Conservation (phyloP, 2,329 filamentous ascomycete species). For the Hymenotorrendiella dingleyae region DNA sequence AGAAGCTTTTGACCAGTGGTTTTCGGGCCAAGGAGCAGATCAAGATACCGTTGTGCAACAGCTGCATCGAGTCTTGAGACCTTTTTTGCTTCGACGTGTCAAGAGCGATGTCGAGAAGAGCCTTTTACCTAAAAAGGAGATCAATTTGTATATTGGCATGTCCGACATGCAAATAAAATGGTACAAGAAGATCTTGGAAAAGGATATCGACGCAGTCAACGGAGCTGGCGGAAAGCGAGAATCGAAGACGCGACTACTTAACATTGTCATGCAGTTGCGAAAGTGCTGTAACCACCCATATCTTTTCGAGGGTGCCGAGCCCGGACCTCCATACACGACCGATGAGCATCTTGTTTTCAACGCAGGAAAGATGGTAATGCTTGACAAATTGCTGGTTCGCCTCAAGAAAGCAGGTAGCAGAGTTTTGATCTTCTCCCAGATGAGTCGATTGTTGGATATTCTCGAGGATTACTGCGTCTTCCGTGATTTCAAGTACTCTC, state of each 20-base stretch:
- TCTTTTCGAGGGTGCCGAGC: constrained; percentile 94
- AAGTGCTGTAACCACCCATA: constrained; percentile 99
- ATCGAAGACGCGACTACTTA: constrained; percentile 92
- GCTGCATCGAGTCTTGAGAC: constrained; percentile 84
- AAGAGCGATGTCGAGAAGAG: constrained; percentile 99
- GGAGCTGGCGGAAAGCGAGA: constrained; percentile 93
- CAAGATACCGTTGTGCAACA: constrained; percentile 96
- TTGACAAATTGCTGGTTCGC: constrained; percentile 83
- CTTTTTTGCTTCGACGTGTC: constrained; percentile 90
- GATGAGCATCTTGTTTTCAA: constrained; percentile 94
- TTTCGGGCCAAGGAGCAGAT: constrained; percentile 81
- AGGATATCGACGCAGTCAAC: constrained; percentile 98
- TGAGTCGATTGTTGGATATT: constrained; percentile 95
- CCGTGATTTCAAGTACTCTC: constrained; percentile 89
- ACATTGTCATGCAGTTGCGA: constrained; percentile 98
- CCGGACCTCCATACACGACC: constrained; percentile 94
- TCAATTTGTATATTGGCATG: constrained; percentile 97
- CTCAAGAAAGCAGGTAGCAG: constrained; percentile 83
- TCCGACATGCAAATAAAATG: constrained; percentile 98
- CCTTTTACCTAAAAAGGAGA: constrained; percentile 90
- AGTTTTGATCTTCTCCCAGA: constrained; percentile 98
- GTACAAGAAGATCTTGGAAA: constrained; percentile 98
- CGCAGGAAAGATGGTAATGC: constrained; percentile 93
- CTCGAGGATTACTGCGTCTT: constrained; percentile 98
- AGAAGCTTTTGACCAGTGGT: constrained; percentile 97